Base-by-base conservation (phyloP, 2,329 filamentous ascomycete species). In the Cladosporium sp. region DNA sequence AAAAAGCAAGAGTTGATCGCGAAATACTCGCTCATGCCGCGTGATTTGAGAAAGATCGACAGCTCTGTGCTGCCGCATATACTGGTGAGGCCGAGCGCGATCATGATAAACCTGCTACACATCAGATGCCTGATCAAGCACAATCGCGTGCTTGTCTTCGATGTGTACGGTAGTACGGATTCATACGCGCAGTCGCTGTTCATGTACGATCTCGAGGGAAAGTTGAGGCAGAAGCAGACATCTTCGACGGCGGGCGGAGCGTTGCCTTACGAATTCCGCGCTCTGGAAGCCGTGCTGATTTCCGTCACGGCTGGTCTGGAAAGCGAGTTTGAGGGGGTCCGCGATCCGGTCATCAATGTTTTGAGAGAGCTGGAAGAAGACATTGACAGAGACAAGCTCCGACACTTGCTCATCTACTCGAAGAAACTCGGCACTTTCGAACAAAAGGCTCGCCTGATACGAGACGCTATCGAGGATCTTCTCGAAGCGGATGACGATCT, bases 381-480 rank as follows among this genome's bases (percentile, higher is more conserved):
- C 65, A 97, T 99, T 59, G 93, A 97, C 71, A 82, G 94, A 42
- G 91, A 97, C 72, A 96, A 96, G 77, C 80, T 99, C 48, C 84
- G 94, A 7, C 84, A 95, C 65, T 81, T 99, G 45, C 85, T 99
- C 57, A 92, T 97, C 58, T 87, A 96, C 71, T 96, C 91, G 22
- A 99, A 99, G 77, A 90, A 93, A 67, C 82, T 99, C 51, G 94
- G 91, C 71, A 96, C 92, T 2, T 99, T 99, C 72, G 94, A 97
- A 76, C 94, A 97, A 74, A 97, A 96, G 72, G 93, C 91, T 15
- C 89, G 93, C 68, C 79, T 99, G 28, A 93, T 99, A 45, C 84
- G 94, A 60, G 93, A 97, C 70, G 91, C 94, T 22, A 92, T 99
- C 58, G 92, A 97, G 62, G 94, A 99, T 71, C 77, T 99, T 20